These are phyloP conservation scores for Hypoxylon fuscum DNA, from an alignment of 495 filamentous ascomycete species.

Conservation along the genomic window DNA sequence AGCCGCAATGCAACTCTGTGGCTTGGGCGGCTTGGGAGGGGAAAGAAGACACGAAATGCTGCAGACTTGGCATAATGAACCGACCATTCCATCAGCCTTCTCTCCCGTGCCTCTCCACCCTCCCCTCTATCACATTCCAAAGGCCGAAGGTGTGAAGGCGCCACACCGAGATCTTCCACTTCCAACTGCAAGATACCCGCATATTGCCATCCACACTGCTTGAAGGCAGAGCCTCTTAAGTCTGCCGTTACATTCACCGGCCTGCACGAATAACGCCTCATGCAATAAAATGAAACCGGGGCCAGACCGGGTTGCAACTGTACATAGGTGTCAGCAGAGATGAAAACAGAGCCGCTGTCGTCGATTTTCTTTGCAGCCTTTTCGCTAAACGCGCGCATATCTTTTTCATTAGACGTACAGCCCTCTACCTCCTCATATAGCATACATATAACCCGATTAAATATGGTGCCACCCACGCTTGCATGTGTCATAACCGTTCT, in stretches of 20 bases:
- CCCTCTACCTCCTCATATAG: neutral
- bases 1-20: constrained; percentile 39
- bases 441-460: neutral
- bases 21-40: constrained; percentile 2
- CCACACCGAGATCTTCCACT: constrained; percentile 24
- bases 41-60: neutral
- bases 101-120: constrained; percentile 2
- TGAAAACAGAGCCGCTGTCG: neutral
- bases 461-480: constrained; percentile 7
- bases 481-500: constrained; percentile 17
- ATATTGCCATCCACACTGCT: neutral
- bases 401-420: neutral
- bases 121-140: constrained; percentile 2
- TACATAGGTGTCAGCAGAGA: neutral
- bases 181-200: neutral
- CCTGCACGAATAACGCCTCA: neutral
- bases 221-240: neutral
- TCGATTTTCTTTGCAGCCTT: constrained; percentile 3
- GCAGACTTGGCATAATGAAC: constrained; percentile 11
- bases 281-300: constrained; percentile 2
- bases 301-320: neutral
- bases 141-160: constrained; percentile 11
- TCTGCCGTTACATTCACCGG: neutral
- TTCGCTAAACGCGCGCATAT: constrained; percentile 2
- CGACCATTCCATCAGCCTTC: constrained; percentile 29